These are phyloP conservation scores for Penicillium robsamsonii DNA, from an alignment of 495 filamentous ascomycete species.

Conservation along the genomic window DNA sequence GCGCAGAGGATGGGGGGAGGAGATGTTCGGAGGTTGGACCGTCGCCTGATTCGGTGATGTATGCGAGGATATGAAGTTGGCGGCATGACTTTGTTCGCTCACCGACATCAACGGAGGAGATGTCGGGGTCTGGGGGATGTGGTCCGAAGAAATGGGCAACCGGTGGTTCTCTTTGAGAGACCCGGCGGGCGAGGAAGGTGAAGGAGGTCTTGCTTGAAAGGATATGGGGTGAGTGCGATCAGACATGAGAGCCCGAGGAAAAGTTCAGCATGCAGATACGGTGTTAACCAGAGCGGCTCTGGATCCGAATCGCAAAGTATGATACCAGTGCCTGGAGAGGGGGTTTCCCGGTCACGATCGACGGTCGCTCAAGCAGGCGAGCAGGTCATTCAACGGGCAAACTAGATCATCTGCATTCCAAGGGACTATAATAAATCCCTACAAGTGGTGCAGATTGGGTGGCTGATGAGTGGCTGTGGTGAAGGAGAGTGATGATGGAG, in stretches of 20 bases:
- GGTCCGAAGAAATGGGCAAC: conserved; percentile 34
- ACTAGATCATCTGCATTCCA: conserved; percentile 46
- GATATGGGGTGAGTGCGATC: conserved; percentile 39
- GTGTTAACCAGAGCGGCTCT: conserved; percentile 14
- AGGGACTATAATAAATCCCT: conserved; percentile 16
- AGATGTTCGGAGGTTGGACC: conserved; percentile 38
- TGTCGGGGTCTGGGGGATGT: conserved; percentile 45
- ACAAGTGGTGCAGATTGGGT: conserved; percentile 18
- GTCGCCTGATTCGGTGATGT: conserved; percentile 47
- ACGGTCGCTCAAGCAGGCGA: conserved; percentile 44
- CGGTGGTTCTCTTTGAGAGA: conserved; percentile 39
- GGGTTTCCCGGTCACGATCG: conserved; percentile 31
- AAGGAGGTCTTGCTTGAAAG: conserved; percentile 43
- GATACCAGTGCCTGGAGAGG: conserved; percentile 26
- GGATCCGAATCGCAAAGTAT: conserved; percentile 23
- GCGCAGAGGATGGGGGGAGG: conserved; percentile 45
- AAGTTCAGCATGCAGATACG: conserved; percentile 13
- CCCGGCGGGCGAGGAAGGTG: conserved; percentile 44
- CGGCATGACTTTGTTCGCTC: conserved; percentile 49
- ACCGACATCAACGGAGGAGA: conserved; percentile 56
- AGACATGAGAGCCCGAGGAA: conserved; percentile 40
- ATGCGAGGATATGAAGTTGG: conserved; percentile 46
- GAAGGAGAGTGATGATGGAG: conserved; percentile 31
- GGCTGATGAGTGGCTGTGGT: conserved; percentile 27
- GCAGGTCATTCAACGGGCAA: conserved; percentile 38